Conservation (phyloP, 1,284 basidiomycete genomes). For the Leucoagaricus sp. region DNA sequence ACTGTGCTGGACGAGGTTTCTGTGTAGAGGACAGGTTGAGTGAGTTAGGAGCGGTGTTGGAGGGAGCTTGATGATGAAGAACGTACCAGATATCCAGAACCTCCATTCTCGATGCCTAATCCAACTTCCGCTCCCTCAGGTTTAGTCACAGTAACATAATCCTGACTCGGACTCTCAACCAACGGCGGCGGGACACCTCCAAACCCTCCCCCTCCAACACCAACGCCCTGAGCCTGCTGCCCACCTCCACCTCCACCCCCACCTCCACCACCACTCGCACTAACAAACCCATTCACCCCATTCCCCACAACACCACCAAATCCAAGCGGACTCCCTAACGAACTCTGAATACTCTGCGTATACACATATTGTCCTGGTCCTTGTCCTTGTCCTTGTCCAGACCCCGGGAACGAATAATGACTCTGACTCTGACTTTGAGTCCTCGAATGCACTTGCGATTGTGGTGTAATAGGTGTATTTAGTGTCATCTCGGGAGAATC, state of each 20-base stretch:
- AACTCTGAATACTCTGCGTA: constrained; percentile 36
- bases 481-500: constrained; percentile 21
- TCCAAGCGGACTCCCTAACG: constrained; percentile 34
- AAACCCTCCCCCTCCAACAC: constrained; percentile 1
- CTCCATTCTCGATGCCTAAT: constrained; percentile 23
- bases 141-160: constrained; percentile 2
- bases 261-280: constrained; percentile 3
- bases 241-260: not conserved
- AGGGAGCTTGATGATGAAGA: too few relatives aligned
- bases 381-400: not conserved
- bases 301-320: constrained; percentile 20
- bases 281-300: constrained; percentile 18
- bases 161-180: constrained; percentile 3
- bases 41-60: constrained; percentile 4
- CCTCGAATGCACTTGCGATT: constrained; percentile 36
- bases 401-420: constrained; percentile 42
- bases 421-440: constrained; percentile 23
- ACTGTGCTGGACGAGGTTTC: constrained; percentile 37
- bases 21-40: constrained; percentile 14
- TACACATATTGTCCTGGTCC: constrained; percentile 30
- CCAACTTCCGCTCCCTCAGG: constrained; percentile 17
- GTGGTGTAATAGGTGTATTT: constrained; percentile 20
- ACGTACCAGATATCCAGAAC: constrained; percentile 21
- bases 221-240: not conserved
- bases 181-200: not conserved